Percentiles rank a stretch among this genome's conserved stretches.
phyloP scores from a whole-genome alignment of 129 eudicot species.

The Cynara cardunculus region DNA sequence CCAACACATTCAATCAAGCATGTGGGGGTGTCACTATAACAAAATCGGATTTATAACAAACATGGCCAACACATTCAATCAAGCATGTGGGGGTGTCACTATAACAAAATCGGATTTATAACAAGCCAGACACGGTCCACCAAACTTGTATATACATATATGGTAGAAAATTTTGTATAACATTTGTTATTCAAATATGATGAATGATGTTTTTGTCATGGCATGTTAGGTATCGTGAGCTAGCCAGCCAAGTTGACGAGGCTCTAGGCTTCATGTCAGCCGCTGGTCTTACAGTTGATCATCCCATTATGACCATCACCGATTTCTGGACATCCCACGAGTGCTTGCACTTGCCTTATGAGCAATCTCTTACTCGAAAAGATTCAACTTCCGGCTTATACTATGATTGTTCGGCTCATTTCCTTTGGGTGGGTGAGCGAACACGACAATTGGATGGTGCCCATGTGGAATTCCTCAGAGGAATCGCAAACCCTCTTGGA shows the following conservation, averaged over 20 bases:
- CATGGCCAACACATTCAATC: too few relatives aligned
- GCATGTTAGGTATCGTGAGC: conserved; percentile 66
- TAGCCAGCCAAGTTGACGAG: conserved; percentile 82
- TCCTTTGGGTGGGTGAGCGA: conserved; percentile 80
- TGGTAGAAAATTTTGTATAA: too few relatives aligned
- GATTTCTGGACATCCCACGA: conserved; percentile 94
- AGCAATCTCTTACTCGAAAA: conserved; percentile 70
- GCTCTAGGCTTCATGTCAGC: conserved; percentile 90
- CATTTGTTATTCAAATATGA: neutral
- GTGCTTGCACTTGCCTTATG: conserved; percentile 79
- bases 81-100: too few relatives aligned
- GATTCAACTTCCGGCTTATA: conserved; percentile 77
- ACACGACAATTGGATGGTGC: conserved; percentile 93
- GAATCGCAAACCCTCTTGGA: conserved; percentile 88
- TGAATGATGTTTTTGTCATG: neutral
- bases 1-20: too few relatives aligned
- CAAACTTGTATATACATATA: neutral
- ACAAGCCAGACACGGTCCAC: too few relatives aligned
- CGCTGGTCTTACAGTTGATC: conserved; percentile 73
- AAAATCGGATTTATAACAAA: too few relatives aligned
- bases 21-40: too few relatives aligned
- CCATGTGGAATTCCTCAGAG: conserved; percentile 77
- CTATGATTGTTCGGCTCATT: conserved; percentile 91
- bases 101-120: too few relatives aligned
- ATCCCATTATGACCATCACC: conserved; percentile 74